Evolutionary conservation across 2,329 filamentous ascomycete species (phyloP).

Genomic region (Cercospora nicotianae): DNA sequence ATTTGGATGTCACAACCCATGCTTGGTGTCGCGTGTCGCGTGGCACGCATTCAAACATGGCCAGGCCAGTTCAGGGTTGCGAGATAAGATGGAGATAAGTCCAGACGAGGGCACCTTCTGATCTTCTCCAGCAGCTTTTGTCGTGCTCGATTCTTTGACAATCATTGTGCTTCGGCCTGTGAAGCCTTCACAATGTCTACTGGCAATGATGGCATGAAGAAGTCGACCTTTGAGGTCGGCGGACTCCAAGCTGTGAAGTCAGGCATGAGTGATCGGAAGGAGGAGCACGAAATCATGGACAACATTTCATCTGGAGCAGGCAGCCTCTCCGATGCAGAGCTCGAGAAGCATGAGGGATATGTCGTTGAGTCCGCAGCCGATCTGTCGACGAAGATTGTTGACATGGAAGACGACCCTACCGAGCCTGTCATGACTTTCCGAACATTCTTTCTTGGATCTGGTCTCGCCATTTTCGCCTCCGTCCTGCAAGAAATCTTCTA

Average conservation of each 20-base stretch:
- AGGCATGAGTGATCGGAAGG: not conserved
- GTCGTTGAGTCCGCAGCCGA: constrained; percentile 34
- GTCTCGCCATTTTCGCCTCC: constrained; percentile 33
- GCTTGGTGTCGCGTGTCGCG: not conserved
- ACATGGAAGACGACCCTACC: constrained; percentile 43
- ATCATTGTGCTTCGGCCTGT: not conserved
- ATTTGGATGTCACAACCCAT: not conserved
- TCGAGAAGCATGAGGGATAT: not conserved
- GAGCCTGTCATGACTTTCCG: constrained; percentile 44
- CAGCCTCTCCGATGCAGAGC: not conserved
- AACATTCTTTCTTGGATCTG: constrained; percentile 42
- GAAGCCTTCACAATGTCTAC: not conserved
- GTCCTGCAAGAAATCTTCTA: constrained; percentile 49
- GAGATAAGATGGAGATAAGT: not conserved
- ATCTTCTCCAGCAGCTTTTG: not conserved
- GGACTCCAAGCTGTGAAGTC: not conserved
- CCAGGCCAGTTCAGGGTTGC: not conserved
- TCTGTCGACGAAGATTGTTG: constrained; percentile 38
- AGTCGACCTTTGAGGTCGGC: not conserved
- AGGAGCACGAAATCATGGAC: constrained; percentile 1
- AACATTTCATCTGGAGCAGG: not conserved
- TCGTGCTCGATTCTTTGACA: not conserved
- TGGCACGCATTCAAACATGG: not conserved
- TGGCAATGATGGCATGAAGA: not conserved
- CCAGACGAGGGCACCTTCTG: not conserved